Conservation (phyloP, 805 yeast species). For the Brettanomyces anomalus region DNA sequence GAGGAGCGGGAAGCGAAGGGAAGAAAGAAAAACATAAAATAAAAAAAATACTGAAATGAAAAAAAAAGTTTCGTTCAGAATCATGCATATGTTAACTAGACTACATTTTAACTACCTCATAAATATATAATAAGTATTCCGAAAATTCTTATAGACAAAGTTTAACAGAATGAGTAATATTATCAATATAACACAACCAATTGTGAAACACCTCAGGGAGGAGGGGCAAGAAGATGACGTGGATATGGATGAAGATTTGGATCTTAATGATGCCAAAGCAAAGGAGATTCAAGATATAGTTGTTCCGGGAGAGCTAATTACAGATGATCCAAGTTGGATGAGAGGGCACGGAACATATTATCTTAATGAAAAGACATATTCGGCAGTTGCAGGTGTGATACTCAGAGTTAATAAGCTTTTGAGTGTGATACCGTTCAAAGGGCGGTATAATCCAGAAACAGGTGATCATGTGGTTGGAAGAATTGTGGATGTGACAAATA, state of each 20-base stretch:
- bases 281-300: constrained; percentile 39
- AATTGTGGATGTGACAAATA: constrained; percentile 86
- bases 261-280: constrained; percentile 1
- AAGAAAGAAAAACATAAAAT: not conserved
- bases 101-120: too few species aligned
- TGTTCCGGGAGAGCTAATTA: constrained; percentile 94
- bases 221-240: constrained; percentile 11
- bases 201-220: not conserved
- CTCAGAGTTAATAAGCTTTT: constrained; percentile 78
- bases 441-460: constrained; percentile 86
- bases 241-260: constrained; percentile 15
- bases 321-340: constrained; percentile 97
- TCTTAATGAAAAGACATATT: constrained; percentile 63
- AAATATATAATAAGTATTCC: too few species aligned
- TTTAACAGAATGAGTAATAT: constrained; percentile 4
- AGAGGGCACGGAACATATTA: constrained; percentile 95
- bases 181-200: constrained; percentile 21
- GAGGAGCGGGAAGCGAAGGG: not conserved
- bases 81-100: too few species aligned
- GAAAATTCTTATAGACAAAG: too few species aligned
- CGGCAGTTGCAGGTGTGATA: constrained; percentile 89
- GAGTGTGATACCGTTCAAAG: constrained; percentile 78
- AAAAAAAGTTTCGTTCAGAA: not conserved
- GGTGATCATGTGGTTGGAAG: constrained; percentile 96
- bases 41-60: not conserved